Evolutionary conservation across 2,329 filamentous ascomycete genomes (phyloP).

Genomic region (Botrytis sinoallii): DNA sequence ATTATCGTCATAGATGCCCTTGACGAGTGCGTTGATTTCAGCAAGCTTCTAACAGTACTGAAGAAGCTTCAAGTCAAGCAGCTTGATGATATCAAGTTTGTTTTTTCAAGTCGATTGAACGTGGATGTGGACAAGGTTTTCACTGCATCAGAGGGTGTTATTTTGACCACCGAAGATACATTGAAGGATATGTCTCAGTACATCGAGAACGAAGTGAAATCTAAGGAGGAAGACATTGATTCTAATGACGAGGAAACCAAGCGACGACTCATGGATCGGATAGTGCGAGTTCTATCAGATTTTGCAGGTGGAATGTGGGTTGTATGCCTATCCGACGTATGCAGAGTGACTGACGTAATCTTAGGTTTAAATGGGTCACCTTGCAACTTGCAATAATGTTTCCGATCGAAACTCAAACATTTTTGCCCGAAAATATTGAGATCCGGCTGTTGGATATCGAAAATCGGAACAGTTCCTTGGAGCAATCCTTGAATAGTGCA

Average conservation of each 20-base stretch:
- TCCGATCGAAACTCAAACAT: background rate
- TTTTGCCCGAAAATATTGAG: background rate
- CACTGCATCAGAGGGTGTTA: background rate
- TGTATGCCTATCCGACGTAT: background rate
- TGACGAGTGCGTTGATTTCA: background rate
- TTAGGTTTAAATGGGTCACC: constrained; percentile 1
- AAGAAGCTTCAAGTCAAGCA: background rate
- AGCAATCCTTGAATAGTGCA: background rate
- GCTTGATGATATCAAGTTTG: background rate
- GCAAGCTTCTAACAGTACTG: background rate
- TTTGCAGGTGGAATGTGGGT: background rate
- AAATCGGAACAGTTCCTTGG: background rate
- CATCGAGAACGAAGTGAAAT: background rate
- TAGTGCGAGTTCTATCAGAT: background rate
- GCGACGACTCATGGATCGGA: background rate
- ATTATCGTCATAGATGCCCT: background rate
- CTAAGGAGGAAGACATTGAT: background rate
- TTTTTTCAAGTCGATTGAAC: background rate
- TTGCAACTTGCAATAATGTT: constrained; percentile 2
- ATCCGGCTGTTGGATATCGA: background rate
- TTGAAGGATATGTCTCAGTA: background rate
- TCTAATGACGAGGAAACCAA: background rate
- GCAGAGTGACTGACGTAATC: background rate
- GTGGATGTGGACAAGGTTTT: background rate
- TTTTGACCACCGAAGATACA: background rate